Evolutionary conservation across 2,329 filamentous ascomycete genomes (phyloP).

Genomic region (Diaporthe aspalathi): DNA sequence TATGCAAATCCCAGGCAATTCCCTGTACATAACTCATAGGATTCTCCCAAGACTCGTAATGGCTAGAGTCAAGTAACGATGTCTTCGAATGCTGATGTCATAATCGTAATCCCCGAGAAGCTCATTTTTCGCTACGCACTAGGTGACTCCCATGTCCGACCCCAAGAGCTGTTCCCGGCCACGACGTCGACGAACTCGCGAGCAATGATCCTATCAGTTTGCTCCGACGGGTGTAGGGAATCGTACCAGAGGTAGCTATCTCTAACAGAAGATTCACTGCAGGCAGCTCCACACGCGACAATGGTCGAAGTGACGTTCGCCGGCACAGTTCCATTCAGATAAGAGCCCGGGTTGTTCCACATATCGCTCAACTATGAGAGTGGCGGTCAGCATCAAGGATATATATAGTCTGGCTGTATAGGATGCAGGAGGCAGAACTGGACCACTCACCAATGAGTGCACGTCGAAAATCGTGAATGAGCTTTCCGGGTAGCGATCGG

Average conservation of each 20-base stretch:
- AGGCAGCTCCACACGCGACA: constrained; percentile 56
- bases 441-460: constrained; percentile 56
- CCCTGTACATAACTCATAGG: no score
- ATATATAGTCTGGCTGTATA: not conserved
- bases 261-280: constrained; percentile 48
- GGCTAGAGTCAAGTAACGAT: not conserved
- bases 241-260: constrained; percentile 69
- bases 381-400: not conserved
- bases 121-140: not conserved
- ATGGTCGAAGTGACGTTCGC: constrained; percentile 63
- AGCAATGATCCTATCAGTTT: constrained; percentile 64
- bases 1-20: no score
- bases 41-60: not conserved
- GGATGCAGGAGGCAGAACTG: rapidly evolving
- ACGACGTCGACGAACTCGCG: constrained; percentile 64
- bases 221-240: constrained; percentile 67
- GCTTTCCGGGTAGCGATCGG: constrained; percentile 58
- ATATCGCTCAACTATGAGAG: constrained; percentile 61
- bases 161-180: constrained; percentile 50
- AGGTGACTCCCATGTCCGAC: constrained; percentile 33
- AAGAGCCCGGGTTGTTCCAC: constrained; percentile 60
- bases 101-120: not conserved
- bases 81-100: not conserved
- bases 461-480: constrained; percentile 67
- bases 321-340: constrained; percentile 65